These are phyloP conservation scores for Phaffomyces thermotolerans DNA, from an alignment of 805 yeast genomes.

Conservation along the genomic window DNA sequence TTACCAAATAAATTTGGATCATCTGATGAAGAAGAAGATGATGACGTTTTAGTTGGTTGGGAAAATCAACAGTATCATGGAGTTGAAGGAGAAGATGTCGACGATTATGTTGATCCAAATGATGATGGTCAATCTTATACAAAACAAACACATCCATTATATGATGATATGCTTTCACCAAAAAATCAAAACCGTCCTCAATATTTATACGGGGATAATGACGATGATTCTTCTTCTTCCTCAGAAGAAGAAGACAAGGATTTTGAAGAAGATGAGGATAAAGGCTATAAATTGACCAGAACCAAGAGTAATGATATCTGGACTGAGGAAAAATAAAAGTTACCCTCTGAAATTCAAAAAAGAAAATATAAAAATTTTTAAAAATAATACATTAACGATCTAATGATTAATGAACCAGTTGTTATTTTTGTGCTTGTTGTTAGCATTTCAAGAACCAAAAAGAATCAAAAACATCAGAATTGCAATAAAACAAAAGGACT, in stretches of 20 bases:
- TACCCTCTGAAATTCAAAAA: no score
- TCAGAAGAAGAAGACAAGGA: slow-evolving; percentile 22
- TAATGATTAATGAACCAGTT: slow-evolving; percentile 9
- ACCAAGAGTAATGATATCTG: slow-evolving; percentile 30
- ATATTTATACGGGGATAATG: slow-evolving; percentile 19
- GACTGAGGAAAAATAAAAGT: slow-evolving; percentile 23
- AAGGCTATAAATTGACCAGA: slow-evolving; percentile 27
- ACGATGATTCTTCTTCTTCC: slow-evolving; percentile 10
- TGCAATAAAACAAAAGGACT: background rate
- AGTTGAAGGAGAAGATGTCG: slow-evolving; percentile 22
- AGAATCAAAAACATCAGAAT: no score
- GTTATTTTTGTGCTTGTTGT: background rate
- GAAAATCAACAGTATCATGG: slow-evolving; percentile 8
- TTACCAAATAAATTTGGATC: slow-evolving; percentile 51
- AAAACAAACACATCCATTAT: slow-evolving; percentile 52
- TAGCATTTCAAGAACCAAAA: no score
- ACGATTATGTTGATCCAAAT: slow-evolving; percentile 68
- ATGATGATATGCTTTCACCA: slow-evolving; percentile 29
- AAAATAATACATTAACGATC: background rate
- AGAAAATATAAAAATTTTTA: background rate
- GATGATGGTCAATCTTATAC: slow-evolving; percentile 75
- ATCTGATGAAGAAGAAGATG: slow-evolving; percentile 39
- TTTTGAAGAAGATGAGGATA: slow-evolving; percentile 26
- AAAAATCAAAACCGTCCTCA: slow-evolving; percentile 15
- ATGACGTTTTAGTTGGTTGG: slow-evolving; percentile 24